Conservation (phyloP, 2,329 filamentous ascomycete genomes). For the Rosellinia necatrix region DNA sequence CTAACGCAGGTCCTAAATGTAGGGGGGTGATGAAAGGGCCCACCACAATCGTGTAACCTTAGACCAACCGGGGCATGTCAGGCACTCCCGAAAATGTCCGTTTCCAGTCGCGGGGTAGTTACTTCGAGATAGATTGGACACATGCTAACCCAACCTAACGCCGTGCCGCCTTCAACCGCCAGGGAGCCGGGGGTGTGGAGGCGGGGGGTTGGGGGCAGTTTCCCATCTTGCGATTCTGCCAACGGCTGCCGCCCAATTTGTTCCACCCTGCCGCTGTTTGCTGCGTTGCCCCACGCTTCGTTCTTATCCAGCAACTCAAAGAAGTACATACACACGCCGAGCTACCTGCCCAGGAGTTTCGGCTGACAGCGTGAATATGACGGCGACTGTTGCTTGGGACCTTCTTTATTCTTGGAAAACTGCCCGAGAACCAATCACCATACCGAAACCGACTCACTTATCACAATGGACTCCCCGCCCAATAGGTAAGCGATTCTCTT, state of each 20-base stretch:
- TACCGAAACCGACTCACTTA: conserved; percentile 16
- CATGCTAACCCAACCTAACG: no score
- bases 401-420: conserved; percentile 32
- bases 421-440: conserved; percentile 8
- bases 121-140: no score
- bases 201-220: no score
- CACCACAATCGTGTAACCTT: no score
- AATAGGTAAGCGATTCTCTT: conserved; percentile 36
- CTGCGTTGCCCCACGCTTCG: not conserved
- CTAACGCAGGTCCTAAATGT: no score
- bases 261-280: not conserved
- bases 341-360: not conserved
- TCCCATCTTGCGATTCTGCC: conserved; percentile 4
- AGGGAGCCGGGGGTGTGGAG: no score
- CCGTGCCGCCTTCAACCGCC: no score
- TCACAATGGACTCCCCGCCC: conserved; percentile 38
- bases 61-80: no score
- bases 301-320: conserved; percentile 14
- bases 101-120: conserved; percentile 12
- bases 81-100: no score
- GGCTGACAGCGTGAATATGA: not conserved
- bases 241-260: not conserved
- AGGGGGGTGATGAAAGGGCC: no score
- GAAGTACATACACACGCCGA: no score
- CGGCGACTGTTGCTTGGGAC: conserved; percentile 7